Evolutionary conservation across 352 stramenopile species (phyloP), one percentile per base, ranked within the genome.

Genomic region (Blastocystis hominis): DNA sequence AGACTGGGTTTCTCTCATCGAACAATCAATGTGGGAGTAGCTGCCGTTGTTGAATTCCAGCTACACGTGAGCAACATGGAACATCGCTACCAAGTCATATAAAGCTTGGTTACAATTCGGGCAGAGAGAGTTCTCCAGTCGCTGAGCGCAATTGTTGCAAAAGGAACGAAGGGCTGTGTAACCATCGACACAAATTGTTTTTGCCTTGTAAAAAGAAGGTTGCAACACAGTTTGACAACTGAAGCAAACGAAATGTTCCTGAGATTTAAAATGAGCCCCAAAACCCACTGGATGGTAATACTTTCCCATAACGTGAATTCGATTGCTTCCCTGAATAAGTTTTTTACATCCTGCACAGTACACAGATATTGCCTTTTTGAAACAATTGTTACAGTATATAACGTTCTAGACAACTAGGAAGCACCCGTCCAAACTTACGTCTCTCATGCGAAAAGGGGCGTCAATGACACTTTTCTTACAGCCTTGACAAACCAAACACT

Each of bases 241-340:
- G 40, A 80, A 80, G 50, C 69, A 80, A 9, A 80, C 69, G 17
- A 80, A 44, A 20, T 80, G 69, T 80, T n/a, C 55, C 69, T 80
- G 62, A 10, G n/a, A 80, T 44, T 30, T 38, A 63, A 61, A 5
- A 10, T 24, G 20, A 61, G 42, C 44, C 47, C 2, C 61, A 61
- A 47, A 46, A 24, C 17, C 2, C 62, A 80, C 69, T 3, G 69
- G 69, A 62, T 80, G 69, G 36, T 80, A 80, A 36, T 61, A 80
- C 20, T 80, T 40, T 17, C 69, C 69, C 69, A 80, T 80, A 10
- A 30, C 69, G 30, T 80, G 36, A n/a, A 80, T 15, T 40, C 69
- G 44, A 2, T 62, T 46, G 17, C 62, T 80, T 9, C 69, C 69
- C 44, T 62, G 13, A 38, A 80, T 62, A 30, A 80, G 54, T 13